Conservation (phyloP, 306 rosid genomes). For the Quercus aquifolioides region DNA sequence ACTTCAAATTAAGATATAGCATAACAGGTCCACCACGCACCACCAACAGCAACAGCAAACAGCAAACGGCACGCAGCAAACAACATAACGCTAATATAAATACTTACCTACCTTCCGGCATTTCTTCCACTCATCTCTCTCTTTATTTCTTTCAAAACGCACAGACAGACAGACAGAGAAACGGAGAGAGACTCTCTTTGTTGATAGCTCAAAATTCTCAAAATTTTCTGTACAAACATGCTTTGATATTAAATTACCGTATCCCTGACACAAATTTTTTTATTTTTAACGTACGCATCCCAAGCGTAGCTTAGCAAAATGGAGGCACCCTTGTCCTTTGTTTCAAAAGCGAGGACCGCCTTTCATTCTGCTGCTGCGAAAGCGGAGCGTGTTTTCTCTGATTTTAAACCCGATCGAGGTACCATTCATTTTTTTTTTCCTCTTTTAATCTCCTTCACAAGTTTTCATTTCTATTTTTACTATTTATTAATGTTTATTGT, state of each 20-base stretch:
- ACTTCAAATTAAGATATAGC: too few species aligned
- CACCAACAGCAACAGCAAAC: too few species aligned
- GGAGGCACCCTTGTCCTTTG: conserved; percentile 74
- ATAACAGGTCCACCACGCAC: too few species aligned
- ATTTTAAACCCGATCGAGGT: conserved; percentile 91
- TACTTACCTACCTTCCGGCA: too few species aligned
- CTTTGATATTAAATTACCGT: background rate
- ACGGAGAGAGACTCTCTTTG: too few species aligned
- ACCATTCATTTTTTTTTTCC: conserved; percentile 13
- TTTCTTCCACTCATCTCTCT: background rate
- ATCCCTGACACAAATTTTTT: too few species aligned
- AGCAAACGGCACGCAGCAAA: too few species aligned
- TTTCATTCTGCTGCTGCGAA: conserved; percentile 96
- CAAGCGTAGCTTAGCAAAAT: conserved; percentile 46
- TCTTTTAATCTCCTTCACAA: background rate
- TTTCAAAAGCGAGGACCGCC: conserved; percentile 93
- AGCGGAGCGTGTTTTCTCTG: conserved; percentile 88
- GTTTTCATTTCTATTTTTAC: conserved; percentile 14
- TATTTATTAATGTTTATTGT: background rate
- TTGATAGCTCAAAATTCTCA: too few species aligned
- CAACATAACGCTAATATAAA: too few species aligned
- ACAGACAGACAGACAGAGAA: too few species aligned
- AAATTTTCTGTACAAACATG: conserved; percentile 4
- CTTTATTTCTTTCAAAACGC: background rate
- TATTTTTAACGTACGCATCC: conserved; percentile 23